Percentiles rank a stretch among this genome's conserved stretches.
Conservation (phyloP, 306 rosid species). For the Acmispon strigosus region DNA sequence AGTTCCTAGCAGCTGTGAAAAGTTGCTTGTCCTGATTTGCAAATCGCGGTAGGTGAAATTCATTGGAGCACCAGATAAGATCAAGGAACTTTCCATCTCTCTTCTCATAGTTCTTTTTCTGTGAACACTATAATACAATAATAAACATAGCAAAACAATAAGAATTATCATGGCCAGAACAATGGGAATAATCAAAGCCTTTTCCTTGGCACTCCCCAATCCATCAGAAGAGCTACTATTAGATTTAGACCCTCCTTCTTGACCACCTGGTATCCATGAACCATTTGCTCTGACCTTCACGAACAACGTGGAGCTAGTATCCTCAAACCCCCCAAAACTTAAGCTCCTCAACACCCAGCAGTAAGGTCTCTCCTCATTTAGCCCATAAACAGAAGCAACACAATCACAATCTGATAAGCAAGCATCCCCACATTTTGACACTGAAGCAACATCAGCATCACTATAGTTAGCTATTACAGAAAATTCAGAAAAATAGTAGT, state of each 20-base stretch:
- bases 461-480: slow-evolving; percentile 84
- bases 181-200: slow-evolving; percentile 67
- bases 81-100: slow-evolving; percentile 62
- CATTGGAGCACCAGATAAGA: slow-evolving; percentile 76
- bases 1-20: slow-evolving; percentile 70
- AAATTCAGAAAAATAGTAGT: slow-evolving; percentile 63
- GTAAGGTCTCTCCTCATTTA: slow-evolving; percentile 71
- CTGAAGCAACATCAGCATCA: slow-evolving; percentile 48
- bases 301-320: slow-evolving; percentile 70
- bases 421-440: slow-evolving; percentile 78
- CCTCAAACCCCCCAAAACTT: slow-evolving; percentile 91
- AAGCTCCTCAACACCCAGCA: slow-evolving; percentile 80
- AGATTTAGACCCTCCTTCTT: slow-evolving; percentile 17
- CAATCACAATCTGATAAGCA: slow-evolving; percentile 83
- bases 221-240: slow-evolving; percentile 42
- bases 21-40: slow-evolving; percentile 69
- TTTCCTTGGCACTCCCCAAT: slow-evolving; percentile 36
- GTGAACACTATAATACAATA: slow-evolving; percentile 65
- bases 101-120: slow-evolving; percentile 61
- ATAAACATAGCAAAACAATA: slow-evolving; percentile 52
- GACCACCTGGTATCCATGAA: slow-evolving; percentile 28
- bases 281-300: slow-evolving; percentile 66
- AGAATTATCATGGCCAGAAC: slow-evolving; percentile 63
- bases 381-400: slow-evolving; percentile 84
- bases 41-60: slow-evolving; percentile 69